Evolutionary conservation across 2,329 filamentous ascomycete species (phyloP).

Genomic region (Emericellopsis atlantica): DNA sequence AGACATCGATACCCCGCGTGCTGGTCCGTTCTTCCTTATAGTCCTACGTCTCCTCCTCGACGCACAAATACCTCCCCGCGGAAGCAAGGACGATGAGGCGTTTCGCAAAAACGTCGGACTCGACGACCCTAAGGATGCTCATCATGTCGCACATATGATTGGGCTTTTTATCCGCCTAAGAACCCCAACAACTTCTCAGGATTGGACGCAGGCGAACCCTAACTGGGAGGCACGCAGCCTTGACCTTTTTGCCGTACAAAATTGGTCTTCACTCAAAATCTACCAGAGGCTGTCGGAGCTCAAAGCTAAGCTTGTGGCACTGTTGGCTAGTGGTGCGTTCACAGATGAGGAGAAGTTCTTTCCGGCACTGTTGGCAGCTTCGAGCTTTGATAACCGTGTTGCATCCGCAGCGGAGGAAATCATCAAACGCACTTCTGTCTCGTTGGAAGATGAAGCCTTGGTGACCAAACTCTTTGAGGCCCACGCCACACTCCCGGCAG

Average conservation of each 20-base stretch:
- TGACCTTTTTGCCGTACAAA: constrained; percentile 15
- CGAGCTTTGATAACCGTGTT: constrained; percentile 70
- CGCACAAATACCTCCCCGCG: constrained; percentile 60
- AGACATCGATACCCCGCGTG: constrained; percentile 16
- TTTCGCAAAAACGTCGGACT: constrained; percentile 57
- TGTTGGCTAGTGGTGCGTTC: constrained; percentile 80
- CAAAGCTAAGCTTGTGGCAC: constrained; percentile 48
- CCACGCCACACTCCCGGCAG: constrained; percentile 60
- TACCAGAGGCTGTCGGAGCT: constrained; percentile 24
- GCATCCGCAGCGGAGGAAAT: constrained; percentile 81
- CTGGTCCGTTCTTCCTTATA: constrained; percentile 64
- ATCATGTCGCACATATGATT: constrained; percentile 63
- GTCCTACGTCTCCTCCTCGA: constrained; percentile 64
- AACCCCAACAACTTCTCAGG: constrained; percentile 14
- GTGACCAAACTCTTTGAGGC: constrained; percentile 57
- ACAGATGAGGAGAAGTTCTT: constrained; percentile 72
- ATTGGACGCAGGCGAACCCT: constrained; percentile 18
- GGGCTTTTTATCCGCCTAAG: constrained; percentile 53
- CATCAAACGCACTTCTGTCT: constrained; percentile 64
- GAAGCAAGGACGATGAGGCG: constrained; percentile 62
- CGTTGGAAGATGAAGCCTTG: constrained; percentile 55
- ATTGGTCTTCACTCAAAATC: constrained; percentile 51
- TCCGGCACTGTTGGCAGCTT: constrained; percentile 70
- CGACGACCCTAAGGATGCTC: constrained; percentile 52
- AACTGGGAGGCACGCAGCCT: constrained; percentile 16